A percentile compares a stretch with the other conserved stretches of the same genome.
These are phyloP conservation scores for Choricystis sp. DNA, from an alignment of 139 green algal genomes.

Conservation along the genomic window DNA sequence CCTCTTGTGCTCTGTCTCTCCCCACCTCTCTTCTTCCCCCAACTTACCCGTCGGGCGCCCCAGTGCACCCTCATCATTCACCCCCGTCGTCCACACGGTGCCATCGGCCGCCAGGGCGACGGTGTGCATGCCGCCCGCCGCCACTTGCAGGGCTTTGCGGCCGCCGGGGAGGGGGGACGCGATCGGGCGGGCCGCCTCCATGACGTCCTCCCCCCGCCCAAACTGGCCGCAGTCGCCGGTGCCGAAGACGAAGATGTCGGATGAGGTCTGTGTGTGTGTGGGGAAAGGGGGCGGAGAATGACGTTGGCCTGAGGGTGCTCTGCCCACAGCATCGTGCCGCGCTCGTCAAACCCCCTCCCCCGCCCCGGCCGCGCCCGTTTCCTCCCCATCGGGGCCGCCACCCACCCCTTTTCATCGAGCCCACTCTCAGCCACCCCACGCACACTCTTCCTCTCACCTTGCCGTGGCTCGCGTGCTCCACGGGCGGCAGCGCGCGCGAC, in stretches of 20 bases:
- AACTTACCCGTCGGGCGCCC: conserved; percentile 34
- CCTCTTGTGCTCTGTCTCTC: background rate
- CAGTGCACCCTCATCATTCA: conserved; percentile 85
- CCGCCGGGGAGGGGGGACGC: conserved; percentile 11
- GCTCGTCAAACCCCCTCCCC: no score
- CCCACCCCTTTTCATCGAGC: no score
- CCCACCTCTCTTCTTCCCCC: background rate
- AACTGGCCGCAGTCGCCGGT: conserved; percentile 49
- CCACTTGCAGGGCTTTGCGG: conserved; percentile 36
- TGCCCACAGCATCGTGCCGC: no score
- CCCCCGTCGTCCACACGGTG: conserved; percentile 57
- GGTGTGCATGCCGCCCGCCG: conserved; percentile 77
- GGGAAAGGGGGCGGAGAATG: no score
- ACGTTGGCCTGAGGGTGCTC: no score
- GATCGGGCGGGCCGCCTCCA: conserved; percentile 20
- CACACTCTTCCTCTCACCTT: no score
- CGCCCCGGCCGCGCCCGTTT: no score
- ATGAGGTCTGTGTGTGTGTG: no score
- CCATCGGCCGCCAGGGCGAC: conserved; percentile 41
- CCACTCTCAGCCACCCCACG: no score
- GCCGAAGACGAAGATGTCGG: conserved; percentile 30
- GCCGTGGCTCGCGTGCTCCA: no score
- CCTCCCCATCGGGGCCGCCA: no score
- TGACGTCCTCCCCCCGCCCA: conserved; percentile 39
- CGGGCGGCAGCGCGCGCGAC: no score